Evolutionary conservation across 2,329 filamentous ascomycete species (phyloP).

Genomic region (Arthrobotrys iridis): DNA sequence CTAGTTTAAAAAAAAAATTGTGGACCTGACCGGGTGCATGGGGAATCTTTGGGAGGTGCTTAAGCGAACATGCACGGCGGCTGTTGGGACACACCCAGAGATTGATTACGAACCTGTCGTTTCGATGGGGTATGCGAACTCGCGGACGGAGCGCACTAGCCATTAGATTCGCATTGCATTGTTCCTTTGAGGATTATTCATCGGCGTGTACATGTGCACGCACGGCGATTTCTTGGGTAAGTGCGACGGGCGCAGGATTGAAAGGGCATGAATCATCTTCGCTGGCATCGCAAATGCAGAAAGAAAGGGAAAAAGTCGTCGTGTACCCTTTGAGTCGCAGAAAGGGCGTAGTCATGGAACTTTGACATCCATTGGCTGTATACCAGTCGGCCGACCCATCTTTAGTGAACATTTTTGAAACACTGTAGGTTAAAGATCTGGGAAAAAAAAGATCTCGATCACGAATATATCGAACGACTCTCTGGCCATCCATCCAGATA

Average conservation of each 20-base stretch:
- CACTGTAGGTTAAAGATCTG: not conserved
- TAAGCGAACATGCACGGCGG: constrained; percentile 52
- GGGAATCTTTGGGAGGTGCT: not conserved
- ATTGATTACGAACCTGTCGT: constrained; percentile 39
- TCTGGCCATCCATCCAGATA: not conserved
- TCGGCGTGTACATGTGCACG: not conserved
- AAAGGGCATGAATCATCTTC: constrained; percentile 1
- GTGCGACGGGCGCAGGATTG: too few species aligned
- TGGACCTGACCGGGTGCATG: constrained; percentile 5
- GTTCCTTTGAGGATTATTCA: constrained; percentile 1
- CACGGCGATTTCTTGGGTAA: not conserved
- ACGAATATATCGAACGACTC: constrained; percentile 6
- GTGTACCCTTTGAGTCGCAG: not conserved
- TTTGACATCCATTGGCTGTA: not conserved
- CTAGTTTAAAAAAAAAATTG: constrained; percentile 24
- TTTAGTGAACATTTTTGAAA: not conserved
- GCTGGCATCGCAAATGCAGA: too few species aligned
- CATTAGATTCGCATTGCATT: not conserved
- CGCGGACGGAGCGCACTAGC: not conserved
- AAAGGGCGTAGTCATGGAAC: not conserved
- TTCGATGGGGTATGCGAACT: constrained; percentile 26
- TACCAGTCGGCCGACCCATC: too few species aligned
- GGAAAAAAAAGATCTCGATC: constrained; percentile 8
- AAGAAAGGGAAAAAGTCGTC: too few species aligned
- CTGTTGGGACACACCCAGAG: constrained; percentile 40